Percentiles rank a stretch among this genome's conserved stretches.
phyloP scores from a whole-genome alignment of 2,329 filamentous ascomycete genomes.

The Beauveria bassiana region DNA sequence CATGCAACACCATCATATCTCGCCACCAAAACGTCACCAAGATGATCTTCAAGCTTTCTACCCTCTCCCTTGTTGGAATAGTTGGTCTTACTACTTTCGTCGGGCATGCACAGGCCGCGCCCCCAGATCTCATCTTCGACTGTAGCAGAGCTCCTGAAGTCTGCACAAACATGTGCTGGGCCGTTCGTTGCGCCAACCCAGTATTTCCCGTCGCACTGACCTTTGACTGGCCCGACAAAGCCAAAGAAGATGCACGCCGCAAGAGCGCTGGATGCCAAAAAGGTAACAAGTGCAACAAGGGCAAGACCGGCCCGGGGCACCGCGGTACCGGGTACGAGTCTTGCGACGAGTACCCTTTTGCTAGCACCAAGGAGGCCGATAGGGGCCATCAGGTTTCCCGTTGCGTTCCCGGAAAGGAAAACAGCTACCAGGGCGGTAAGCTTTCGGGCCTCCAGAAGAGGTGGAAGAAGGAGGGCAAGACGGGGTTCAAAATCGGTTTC shows the following conservation, averaged over 20 bases:
- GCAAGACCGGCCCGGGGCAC: conserved; percentile 13
- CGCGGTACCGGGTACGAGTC: conserved; percentile 10
- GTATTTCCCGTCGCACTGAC: conserved; percentile 13
- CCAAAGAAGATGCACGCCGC: conserved; percentile 10
- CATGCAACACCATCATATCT: background rate
- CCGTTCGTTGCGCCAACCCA: conserved; percentile 16
- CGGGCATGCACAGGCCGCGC: background rate
- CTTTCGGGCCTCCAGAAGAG: conserved; percentile 5
- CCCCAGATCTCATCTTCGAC: conserved; percentile 17
- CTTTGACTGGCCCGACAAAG: conserved; percentile 11
- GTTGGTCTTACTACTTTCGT: background rate
- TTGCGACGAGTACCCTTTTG: conserved; percentile 17
- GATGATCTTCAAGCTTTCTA: background rate
- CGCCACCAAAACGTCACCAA: background rate
- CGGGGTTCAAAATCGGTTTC: conserved; percentile 12
- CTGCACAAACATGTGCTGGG: conserved; percentile 20
- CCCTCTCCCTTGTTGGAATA: background rate
- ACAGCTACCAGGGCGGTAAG: conserved; percentile 10
- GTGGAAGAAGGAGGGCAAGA: conserved; percentile 8
- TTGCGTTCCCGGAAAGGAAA: conserved; percentile 15
- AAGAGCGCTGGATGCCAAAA: background rate
- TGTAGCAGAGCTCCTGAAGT: conserved; percentile 16
- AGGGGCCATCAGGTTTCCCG: conserved; percentile 15
- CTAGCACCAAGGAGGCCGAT: conserved; percentile 10
- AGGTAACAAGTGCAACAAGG: conserved; percentile 13